These are phyloP conservation scores for Hexamita inflata DNA, from an alignment of 208 protist genomes.

Conservation along the genomic window DNA sequence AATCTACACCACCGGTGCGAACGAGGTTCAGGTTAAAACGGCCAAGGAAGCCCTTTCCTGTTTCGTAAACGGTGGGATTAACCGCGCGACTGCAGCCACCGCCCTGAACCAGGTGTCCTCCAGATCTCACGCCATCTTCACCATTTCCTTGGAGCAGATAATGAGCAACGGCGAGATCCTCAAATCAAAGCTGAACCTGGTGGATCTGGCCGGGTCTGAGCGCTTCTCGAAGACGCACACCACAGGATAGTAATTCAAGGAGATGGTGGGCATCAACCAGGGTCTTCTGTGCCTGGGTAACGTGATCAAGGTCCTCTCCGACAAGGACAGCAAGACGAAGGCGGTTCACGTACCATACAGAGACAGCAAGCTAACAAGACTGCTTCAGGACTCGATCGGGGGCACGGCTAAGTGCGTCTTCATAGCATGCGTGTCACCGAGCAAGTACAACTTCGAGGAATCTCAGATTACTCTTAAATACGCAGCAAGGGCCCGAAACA, in stretches of 20 bases:
- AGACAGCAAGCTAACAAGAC: constrained; percentile 72
- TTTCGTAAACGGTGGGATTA: not conserved
- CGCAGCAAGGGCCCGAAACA: constrained; percentile 12
- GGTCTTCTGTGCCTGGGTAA: constrained; percentile 27
- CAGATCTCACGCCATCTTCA: constrained; percentile 28
- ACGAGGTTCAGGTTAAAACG: not conserved
- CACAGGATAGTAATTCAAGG: constrained; percentile 9
- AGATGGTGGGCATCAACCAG: constrained; percentile 19
- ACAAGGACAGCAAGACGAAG: not conserved
- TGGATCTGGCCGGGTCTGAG: constrained; percentile 40
- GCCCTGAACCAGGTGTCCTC: constrained; percentile 1
- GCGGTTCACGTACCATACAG: constrained; percentile 48
- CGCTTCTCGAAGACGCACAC: not conserved
- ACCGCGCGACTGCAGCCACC: not conserved
- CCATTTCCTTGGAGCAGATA: not conserved
- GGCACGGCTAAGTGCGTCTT: constrained; percentile 60
- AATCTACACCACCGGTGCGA: not conserved
- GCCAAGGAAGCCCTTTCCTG: not conserved
- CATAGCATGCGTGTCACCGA: constrained; percentile 58
- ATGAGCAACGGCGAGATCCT: not conserved
- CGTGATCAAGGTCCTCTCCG: constrained; percentile 28
- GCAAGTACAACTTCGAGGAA: not conserved
- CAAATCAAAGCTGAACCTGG: constrained; percentile 33
- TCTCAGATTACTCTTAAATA: not conserved
- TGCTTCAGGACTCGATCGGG: constrained; percentile 67